Evolutionary conservation across 2,329 filamentous ascomycete genomes (phyloP), one percentile per base, ranked within the genome.

Genomic region (Diaporthe caulivora): DNA sequence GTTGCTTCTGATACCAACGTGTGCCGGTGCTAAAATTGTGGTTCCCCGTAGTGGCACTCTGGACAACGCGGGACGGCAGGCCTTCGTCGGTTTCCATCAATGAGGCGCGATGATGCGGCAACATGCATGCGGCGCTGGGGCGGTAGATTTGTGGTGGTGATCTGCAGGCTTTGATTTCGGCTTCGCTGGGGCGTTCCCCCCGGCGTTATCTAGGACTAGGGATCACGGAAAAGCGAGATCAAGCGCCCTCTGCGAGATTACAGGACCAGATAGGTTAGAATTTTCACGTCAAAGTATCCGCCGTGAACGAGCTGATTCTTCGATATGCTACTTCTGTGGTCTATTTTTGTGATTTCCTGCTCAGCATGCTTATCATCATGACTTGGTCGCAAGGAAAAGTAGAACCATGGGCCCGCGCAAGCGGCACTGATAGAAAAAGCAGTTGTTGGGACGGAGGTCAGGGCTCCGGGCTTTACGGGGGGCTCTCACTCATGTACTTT

Each of bases 191-290:
- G 62, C 62, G 24, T 53, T 21, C 29, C 17, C 31, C 18, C 17
- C 44, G 62, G 62, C 47, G 62, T 67, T 67, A 67, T 44, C 11
- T 44, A 42, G 62, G 47, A 18, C 34, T n/a, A 29, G 26, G 37
- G 62, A 47, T 40, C 47, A 67, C 40, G 62, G 29, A 37, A 40
- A 24, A 53, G 15, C 8, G 29, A 34, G 53, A 55, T n/a, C n/a
- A 42, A 34, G 24, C n/a, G 21, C 24, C 21, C 11, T 26, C n/a
- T 53, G 47, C 47, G 62, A 67, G n/a, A 67, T 67, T 67, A 10
- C 47, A 67, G 44, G 62, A 31, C 29, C 62, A 40, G 62, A 40
- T 26, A 47, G 18, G 24, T 13, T 37, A 34, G 2, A 11, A 21
- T 53, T 53, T 47, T 21, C 21, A 49, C 24, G 18, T 65, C n/a